Evolutionary conservation across 1,284 basidiomycete species (phyloP).

Genomic region (Cutaneotrichosporon cutaneum): DNA sequence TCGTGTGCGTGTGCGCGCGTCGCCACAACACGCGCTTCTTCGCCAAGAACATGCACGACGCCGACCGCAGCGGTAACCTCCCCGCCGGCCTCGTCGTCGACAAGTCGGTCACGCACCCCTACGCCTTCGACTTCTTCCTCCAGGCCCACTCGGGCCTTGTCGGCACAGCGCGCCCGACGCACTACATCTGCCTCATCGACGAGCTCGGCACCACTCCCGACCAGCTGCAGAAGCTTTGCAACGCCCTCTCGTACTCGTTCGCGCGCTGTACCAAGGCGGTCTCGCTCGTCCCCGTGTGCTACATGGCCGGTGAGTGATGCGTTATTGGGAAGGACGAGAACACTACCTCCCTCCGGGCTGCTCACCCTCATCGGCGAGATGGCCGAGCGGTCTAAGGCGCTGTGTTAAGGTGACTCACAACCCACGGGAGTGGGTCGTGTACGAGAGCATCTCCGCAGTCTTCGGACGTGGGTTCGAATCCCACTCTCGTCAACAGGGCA

Average conservation of each 20-base stretch:
- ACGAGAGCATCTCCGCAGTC: no score
- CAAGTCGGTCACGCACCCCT: conserved; percentile 51
- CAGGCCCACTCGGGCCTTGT: conserved; percentile 44
- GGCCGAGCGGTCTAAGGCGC: conserved; percentile 31
- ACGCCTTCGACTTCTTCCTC: conserved; percentile 53
- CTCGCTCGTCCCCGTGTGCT: conserved; percentile 51
- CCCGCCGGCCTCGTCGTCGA: conserved; percentile 49
- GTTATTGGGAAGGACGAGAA: no score
- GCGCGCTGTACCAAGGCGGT: conserved; percentile 53
- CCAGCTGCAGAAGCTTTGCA: conserved; percentile 46
- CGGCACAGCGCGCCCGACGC: conserved; percentile 43
- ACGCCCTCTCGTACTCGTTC: conserved; percentile 54
- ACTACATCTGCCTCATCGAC: conserved; percentile 47
- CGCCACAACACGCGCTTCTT: conserved; percentile 55
- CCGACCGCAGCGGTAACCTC: conserved; percentile 52
- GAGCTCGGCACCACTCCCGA: conserved; percentile 50
- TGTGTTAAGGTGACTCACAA: conserved; percentile 25
- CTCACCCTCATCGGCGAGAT: conserved; percentile 18
- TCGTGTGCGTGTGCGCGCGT: conserved; percentile 47
- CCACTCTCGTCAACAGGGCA: no score
- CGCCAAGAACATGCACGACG: conserved; percentile 36
- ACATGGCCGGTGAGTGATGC: conserved; percentile 55
- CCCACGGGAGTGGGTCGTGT: no score
- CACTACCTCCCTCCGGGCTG: conserved; percentile 13
- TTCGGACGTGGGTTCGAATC: no score